Percentiles rank a stretch among this genome's conserved stretches.
phyloP scores from a whole-genome alignment of 306 rosid species.

The Alnus rubra region DNA sequence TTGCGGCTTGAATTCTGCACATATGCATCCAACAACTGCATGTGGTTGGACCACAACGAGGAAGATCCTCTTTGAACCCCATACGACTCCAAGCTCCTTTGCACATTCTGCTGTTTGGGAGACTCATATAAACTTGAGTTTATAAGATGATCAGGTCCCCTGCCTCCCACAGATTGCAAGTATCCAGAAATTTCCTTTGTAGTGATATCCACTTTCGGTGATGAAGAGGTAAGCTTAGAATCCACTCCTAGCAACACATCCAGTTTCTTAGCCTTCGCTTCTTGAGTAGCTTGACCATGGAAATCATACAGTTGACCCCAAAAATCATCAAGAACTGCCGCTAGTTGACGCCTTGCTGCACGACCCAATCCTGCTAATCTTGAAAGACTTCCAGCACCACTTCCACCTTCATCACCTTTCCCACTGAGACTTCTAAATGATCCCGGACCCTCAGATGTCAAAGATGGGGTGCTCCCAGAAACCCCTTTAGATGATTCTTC shows the following conservation, averaged over 20 bases:
- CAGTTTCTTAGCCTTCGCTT: conserved; percentile 67
- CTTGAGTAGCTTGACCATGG: conserved; percentile 63
- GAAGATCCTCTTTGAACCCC: conserved; percentile 60
- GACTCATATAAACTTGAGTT: conserved; percentile 60
- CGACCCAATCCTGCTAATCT: conserved; percentile 94
- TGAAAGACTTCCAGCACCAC: conserved; percentile 87
- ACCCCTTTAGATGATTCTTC: conserved; percentile 65
- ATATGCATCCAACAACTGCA: conserved; percentile 53
- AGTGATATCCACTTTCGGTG: conserved; percentile 52
- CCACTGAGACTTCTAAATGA: conserved; percentile 90
- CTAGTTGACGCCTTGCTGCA: conserved; percentile 89
- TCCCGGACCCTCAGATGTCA: conserved; percentile 78
- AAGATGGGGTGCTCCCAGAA: conserved; percentile 43
- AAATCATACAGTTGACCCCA: conserved; percentile 91
- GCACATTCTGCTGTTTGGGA: conserved; percentile 53
- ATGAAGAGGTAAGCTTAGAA: conserved; percentile 42
- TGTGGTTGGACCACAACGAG: conserved; percentile 50
- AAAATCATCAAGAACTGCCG: conserved; percentile 73
- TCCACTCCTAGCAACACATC: conserved; percentile 63
- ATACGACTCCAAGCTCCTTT: conserved; percentile 55
- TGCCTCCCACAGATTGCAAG: conserved; percentile 41
- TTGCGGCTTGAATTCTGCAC: conserved; percentile 46
- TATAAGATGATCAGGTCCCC: conserved; percentile 46
- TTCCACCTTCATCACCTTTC: conserved; percentile 88
- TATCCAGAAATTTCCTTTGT: conserved; percentile 54